phyloP scores from a whole-genome alignment of 108 stramenopile genomes.

The Cyclotella sp. region DNA sequence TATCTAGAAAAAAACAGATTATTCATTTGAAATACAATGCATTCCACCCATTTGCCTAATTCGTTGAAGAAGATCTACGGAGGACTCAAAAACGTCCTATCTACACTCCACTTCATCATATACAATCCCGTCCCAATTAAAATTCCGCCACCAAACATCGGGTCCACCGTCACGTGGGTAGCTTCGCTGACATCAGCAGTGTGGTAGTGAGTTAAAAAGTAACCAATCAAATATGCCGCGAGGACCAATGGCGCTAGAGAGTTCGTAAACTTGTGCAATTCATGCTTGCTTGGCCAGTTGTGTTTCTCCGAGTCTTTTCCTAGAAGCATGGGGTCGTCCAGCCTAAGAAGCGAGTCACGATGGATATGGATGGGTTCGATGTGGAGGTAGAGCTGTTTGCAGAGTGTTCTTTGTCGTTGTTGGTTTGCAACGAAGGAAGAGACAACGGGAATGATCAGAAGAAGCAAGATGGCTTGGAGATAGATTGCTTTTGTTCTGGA shows the following conservation, averaged over 20 bases:
- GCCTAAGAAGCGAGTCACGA: slow-evolving; percentile 25
- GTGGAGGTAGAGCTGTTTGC: slow-evolving; percentile 24
- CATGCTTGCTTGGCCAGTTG: not conserved
- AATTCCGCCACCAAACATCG: slow-evolving; percentile 23
- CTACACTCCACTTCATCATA: slow-evolving; percentile 37
- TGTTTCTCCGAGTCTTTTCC: slow-evolving; percentile 3
- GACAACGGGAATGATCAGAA: slow-evolving; percentile 1
- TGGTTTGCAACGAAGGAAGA: slow-evolving; percentile 6
- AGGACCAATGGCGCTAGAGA: slow-evolving; percentile 37
- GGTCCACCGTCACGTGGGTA: slow-evolving; percentile 22
- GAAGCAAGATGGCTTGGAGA: slow-evolving; percentile 7
- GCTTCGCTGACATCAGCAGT: not conserved
- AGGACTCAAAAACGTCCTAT: slow-evolving; percentile 33
- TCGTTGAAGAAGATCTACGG: not conserved
- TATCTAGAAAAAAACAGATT: too few relatives aligned
- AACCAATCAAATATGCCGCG: slow-evolving; percentile 33
- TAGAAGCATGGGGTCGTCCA: slow-evolving; percentile 31
- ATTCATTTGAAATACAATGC: too few relatives aligned
- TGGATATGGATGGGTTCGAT: slow-evolving; percentile 40
- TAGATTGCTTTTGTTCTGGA: slow-evolving; percentile 10
- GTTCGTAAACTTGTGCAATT: slow-evolving; percentile 26
- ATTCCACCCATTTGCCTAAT: too few relatives aligned
- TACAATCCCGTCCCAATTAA: slow-evolving; percentile 30
- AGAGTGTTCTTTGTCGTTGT: not conserved
- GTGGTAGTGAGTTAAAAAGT: slow-evolving; percentile 22